These are phyloP conservation scores for Coniochaeta sp. DNA, from an alignment of 2,329 filamentous ascomycete genomes.

Conservation along the genomic window DNA sequence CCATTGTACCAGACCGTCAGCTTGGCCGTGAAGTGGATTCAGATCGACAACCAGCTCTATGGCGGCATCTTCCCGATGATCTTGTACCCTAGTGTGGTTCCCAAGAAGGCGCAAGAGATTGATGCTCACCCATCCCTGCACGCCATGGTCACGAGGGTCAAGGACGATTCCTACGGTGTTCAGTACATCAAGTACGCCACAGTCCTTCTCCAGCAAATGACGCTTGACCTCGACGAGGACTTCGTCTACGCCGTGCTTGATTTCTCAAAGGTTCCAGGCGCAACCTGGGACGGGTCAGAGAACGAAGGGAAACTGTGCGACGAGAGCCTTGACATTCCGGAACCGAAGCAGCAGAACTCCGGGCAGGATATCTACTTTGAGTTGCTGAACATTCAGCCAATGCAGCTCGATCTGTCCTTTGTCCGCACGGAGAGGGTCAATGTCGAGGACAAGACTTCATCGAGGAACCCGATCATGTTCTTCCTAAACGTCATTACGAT, in stretches of 20 bases:
- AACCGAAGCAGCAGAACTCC: constrained; percentile 74
- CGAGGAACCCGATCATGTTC: constrained; percentile 94
- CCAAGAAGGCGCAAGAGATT: constrained; percentile 93
- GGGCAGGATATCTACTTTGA: constrained; percentile 98
- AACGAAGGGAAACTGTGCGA: constrained; percentile 84
- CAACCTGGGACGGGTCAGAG: constrained; percentile 71
- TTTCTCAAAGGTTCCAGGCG: constrained; percentile 87
- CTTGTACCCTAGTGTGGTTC: constrained; percentile 93
- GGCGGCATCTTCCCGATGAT: constrained; percentile 97
- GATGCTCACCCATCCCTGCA: constrained; percentile 94
- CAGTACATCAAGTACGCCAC: constrained; percentile 98
- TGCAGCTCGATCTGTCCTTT: constrained; percentile 96
- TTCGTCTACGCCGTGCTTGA: constrained; percentile 96
- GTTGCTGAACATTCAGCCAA: constrained; percentile 90
- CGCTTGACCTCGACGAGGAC: constrained; percentile 92
- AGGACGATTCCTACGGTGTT: constrained; percentile 96
- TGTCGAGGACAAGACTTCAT: constrained; percentile 86
- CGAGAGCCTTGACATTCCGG: constrained; percentile 82
- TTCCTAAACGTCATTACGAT: constrained; percentile 98
- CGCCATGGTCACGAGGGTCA: constrained; percentile 84
- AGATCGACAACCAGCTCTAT: constrained; percentile 97
- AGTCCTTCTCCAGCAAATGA: constrained; percentile 92
- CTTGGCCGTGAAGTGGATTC: constrained; percentile 93
- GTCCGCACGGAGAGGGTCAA: constrained; percentile 96
- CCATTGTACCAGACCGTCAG: constrained; percentile 86